Evolutionary conservation across 2,329 filamentous ascomycete genomes (phyloP), one percentile per base, ranked within the genome.

Genomic region (Pseudofabraea citricarpa): DNA sequence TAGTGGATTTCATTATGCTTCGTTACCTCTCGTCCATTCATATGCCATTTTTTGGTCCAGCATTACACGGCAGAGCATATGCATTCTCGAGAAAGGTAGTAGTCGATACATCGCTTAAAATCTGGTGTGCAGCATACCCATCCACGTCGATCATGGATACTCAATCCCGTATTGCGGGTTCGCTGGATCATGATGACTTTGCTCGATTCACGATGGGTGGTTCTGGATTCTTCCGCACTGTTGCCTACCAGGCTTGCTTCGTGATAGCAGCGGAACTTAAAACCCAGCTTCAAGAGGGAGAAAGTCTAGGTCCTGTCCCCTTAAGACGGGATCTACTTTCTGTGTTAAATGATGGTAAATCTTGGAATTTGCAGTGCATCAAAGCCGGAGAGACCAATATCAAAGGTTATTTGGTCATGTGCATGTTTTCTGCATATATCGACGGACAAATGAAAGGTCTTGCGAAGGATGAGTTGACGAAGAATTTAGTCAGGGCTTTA

Each of bases 21-120:
- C 73, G 76, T 7, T 79, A 77, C 51, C 57, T 82, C 3, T 64
- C 75, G 5, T 64, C 71, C 0, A 64, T 85, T 0, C 80, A 85
- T 53, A 63, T 74, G 2, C 74, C 74, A 0, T 80, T 70, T 53
- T 69, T 73, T 20, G 57, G 56, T 1, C 54, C 62, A 0, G 62
- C 70, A 2, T 56, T 69, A 2, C 56, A 57, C 0, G 63, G 75
- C 4, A 62, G 70, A 1, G 54, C 64, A 3, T 79, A 71, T 46
- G 71, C 73, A 0, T 79, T 69, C 46, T 77, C 76, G 0, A 60
- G 72, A 1, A 73, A 70, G 33, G 65, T 70, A 0, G 61, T 70
- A 0, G 49, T 75, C 5, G 76, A 81, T 6, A 64, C 64, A 0
- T 64, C 71, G 0, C 59, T 75, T 12, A 73, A 71, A 35, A 56